These are phyloP conservation scores for Ganoderma lingzhi DNA, from an alignment of 1,284 basidiomycete species.

Conservation along the genomic window DNA sequence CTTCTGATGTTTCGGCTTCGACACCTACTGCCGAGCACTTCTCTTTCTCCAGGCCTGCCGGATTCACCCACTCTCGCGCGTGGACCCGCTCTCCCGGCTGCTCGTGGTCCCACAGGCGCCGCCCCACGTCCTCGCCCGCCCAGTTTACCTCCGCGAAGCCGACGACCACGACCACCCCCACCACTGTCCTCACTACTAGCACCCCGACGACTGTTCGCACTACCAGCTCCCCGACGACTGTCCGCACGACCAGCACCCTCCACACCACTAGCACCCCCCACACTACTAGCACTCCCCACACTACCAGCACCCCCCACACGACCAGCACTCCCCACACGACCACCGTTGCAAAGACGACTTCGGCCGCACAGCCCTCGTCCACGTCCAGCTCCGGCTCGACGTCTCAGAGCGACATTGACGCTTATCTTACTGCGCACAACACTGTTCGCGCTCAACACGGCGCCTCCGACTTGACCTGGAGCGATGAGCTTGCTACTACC, in stretches of 20 bases:
- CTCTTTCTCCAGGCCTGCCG: constrained; percentile 5
- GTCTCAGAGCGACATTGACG: constrained; percentile 41
- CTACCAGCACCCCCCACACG: too few species aligned
- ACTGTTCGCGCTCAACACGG: constrained; percentile 64
- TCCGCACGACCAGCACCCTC: constrained; percentile 22
- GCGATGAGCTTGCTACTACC: constrained; percentile 56
- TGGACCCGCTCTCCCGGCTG: constrained; percentile 12
- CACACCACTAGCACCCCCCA: constrained; percentile 22
- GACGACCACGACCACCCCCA: constrained; percentile 24
- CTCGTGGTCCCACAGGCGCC: background rate
- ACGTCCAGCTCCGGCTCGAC: constrained; percentile 22
- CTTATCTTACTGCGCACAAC: constrained; percentile 68
- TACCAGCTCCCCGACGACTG: constrained; percentile 24
- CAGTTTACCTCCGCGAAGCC: constrained; percentile 30
- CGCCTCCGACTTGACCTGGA: constrained; percentile 66
- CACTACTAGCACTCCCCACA: constrained; percentile 22
- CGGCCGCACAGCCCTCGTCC: background rate
- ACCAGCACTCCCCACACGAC: background rate
- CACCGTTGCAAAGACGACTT: constrained; percentile 9
- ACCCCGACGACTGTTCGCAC: constrained; percentile 17
- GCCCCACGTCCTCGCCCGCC: constrained; percentile 22
- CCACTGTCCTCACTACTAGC: constrained; percentile 14
- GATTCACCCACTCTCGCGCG: constrained; percentile 15
- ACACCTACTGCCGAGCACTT: background rate
- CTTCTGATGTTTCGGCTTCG: constrained; percentile 10